Evolutionary conservation across 192 early-diverging fungal species (phyloP), one percentile per base, ranked within the genome.

Genomic region (Chytriomyces sp.): DNA sequence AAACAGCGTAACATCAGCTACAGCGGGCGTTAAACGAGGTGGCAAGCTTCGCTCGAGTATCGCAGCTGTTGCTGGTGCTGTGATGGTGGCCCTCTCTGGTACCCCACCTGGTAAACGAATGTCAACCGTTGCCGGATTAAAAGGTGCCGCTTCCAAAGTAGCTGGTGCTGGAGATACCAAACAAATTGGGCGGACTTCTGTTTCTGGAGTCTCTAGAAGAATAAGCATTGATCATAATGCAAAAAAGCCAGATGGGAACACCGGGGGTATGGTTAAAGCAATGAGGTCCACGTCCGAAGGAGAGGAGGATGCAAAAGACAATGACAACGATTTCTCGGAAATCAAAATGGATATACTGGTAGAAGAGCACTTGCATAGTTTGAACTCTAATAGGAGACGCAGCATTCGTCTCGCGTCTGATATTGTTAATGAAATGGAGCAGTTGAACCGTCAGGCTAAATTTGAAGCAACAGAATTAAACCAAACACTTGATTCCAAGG

Each of bases 301-400:
- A 6, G 32, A 57, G 26, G 59, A 17, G 2, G 59, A 61, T 36
- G 59, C n/a, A 32, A 67, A 58, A 25, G n/a, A 6, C 4, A 34
- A 58, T 55, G 64, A 58, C 14, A 17, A 58, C 30, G 55, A 53
- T 33, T 14, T 57, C 28, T 14, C n/a, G 32, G 55, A 57, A 7
- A 41, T 33, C 30, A 19, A 28, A 61, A 38, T 59, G 68, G 59
- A 62, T 61, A 26, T 60, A 8, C n/a, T 70, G 12, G 59, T 49
- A n/a, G 68, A 19, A 17, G 56, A 25, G 14, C 19, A 61, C 28
- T 7, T 70, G 3, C 68, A 62, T 4, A 67, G 52, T 6, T 52
- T 55, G n/a, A 3, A 58, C 26, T 78, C 70, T 38, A 79, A 77
- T 55, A 59, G 59, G 54, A 68, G 75, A 5, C 69, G 80, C 34